Evolutionary conservation across 768 basidiomycete species (phyloP).

Genomic region (Tulasnella sp.): DNA sequence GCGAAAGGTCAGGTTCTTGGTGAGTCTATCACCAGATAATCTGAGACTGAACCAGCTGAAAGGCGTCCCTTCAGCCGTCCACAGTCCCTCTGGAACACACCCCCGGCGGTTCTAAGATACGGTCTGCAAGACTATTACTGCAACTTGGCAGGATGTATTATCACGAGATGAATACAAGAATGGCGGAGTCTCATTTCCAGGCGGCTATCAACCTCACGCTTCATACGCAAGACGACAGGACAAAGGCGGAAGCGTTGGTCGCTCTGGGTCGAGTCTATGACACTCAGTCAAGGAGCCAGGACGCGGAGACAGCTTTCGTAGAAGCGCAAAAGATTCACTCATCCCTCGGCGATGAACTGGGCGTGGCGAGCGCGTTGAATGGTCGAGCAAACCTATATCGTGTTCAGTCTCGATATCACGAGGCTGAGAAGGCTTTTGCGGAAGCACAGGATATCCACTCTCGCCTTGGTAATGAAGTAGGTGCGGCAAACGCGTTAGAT

Average conservation of each 20-base stretch:
- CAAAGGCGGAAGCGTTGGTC: background rate
- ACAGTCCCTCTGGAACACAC: background rate
- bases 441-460: background rate
- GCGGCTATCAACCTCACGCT: background rate
- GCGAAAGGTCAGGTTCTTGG: background rate
- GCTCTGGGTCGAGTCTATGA: background rate
- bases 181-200: background rate
- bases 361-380: background rate
- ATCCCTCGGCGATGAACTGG: background rate
- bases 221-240: background rate
- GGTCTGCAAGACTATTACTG: background rate
- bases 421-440: background rate
- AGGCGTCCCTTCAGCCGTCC: background rate
- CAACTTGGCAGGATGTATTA: background rate
- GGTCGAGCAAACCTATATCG: background rate
- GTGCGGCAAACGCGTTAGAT: background rate
- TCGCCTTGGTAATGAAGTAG: background rate
- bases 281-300: background rate
- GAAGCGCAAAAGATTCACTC: background rate
- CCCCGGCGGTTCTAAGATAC: background rate
- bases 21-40: background rate
- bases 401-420: background rate
- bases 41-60: background rate
- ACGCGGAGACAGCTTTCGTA: background rate
- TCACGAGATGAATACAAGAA: background rate